phyloP scores from a whole-genome alignment of 129 eudicot genomes.

The Flaveria bidentis region DNA sequence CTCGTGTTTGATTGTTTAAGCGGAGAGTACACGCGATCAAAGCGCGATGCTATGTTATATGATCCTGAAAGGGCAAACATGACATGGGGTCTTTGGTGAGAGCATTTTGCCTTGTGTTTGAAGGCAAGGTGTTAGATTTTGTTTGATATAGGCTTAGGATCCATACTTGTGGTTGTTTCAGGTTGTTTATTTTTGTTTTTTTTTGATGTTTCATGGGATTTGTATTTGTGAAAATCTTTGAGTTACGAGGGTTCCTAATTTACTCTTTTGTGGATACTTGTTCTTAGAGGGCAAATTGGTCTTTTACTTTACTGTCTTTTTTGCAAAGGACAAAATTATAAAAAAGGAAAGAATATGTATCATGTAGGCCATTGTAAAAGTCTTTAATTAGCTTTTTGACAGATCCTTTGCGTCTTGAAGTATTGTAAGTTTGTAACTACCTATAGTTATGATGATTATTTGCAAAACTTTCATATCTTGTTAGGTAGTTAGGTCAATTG shows the following conservation, averaged over 20 bases:
- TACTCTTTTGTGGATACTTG: constrained; percentile 33
- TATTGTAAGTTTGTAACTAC: too few relatives aligned
- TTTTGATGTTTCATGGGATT: constrained; percentile 17
- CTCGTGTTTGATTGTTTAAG: constrained; percentile 21
- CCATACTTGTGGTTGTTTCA: constrained; percentile 32
- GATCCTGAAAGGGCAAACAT: constrained; percentile 1
- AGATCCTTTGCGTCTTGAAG: too few relatives aligned
- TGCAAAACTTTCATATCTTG: too few relatives aligned
- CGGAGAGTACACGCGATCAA: constrained; percentile 17
- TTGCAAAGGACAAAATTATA: too few relatives aligned
- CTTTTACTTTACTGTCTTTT: constrained; percentile 4
- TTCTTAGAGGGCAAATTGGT: constrained; percentile 26
- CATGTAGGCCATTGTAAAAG: too few relatives aligned
- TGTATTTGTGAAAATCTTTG: constrained; percentile 20
- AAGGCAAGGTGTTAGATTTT: constrained; percentile 28
- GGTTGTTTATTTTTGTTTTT: constrained; percentile 22
- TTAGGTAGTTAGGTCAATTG: too few relatives aligned
- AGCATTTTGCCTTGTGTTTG: constrained; percentile 40
- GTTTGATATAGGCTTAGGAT: constrained; percentile 42
- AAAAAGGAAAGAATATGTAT: too few relatives aligned
- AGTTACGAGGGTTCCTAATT: constrained; percentile 21
- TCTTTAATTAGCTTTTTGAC: too few relatives aligned
- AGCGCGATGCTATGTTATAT: neutral
- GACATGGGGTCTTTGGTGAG: constrained; percentile 31
- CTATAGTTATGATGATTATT: too few relatives aligned